phyloP scores from a whole-genome alignment of 768 basidiomycete genomes.

The Termitomyces sp. region DNA sequence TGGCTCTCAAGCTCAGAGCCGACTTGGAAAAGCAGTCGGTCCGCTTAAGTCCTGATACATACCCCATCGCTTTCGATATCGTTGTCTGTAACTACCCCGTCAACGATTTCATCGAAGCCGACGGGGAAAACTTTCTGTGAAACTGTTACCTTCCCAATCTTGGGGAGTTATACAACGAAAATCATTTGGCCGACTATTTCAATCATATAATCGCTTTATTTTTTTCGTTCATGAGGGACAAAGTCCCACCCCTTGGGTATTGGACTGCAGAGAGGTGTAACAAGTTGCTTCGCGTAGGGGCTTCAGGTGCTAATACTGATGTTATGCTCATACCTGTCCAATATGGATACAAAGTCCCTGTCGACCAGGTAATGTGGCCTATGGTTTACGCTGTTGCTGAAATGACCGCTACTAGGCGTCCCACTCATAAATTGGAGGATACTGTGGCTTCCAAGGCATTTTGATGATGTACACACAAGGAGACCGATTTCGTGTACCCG shows the following conservation, averaged over 20 bases:
- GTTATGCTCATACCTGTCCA: background rate
- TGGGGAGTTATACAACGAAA: background rate
- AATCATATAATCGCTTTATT: background rate
- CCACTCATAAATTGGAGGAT: background rate
- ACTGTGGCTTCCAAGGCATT: background rate
- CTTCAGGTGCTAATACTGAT: background rate
- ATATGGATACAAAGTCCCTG: background rate
- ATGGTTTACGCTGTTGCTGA: background rate
- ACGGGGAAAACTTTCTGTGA: background rate
- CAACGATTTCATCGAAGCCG: background rate
- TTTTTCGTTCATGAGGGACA: background rate
- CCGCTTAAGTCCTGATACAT: background rate
- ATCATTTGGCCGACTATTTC: background rate
- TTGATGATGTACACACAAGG: background rate
- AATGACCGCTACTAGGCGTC: background rate
- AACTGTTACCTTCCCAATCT: background rate
- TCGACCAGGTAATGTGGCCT: background rate
- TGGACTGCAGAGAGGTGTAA: background rate
- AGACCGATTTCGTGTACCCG: background rate
- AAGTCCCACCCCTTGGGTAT: background rate
- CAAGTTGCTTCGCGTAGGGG: background rate
- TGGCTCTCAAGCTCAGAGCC: background rate
- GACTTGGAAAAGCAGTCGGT: background rate
- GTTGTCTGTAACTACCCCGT: background rate
- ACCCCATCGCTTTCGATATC: background rate